phyloP scores from a whole-genome alignment of 2,329 filamentous ascomycete genomes.

The Colletotrichum theobromicola region DNA sequence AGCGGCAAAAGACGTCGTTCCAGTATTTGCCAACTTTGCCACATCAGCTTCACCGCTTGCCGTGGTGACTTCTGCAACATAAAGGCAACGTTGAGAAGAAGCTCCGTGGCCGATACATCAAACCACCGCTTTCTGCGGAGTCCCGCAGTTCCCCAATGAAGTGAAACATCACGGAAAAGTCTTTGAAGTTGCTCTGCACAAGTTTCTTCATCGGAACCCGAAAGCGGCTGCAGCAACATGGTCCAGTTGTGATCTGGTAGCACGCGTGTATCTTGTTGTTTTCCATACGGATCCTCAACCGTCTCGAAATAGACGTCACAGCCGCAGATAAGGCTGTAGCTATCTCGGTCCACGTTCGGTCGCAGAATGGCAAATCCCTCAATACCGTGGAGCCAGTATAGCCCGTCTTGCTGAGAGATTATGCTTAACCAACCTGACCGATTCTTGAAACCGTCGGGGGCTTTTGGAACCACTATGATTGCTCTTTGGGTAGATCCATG shows the following conservation, averaged over 20 bases:
- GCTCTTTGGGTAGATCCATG: neutral
- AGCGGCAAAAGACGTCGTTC: neutral
- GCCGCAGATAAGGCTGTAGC: neutral
- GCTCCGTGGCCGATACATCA: too few species aligned
- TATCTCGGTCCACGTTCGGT: neutral
- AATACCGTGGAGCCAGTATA: neutral
- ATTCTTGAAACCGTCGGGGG: neutral
- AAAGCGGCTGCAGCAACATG: neutral
- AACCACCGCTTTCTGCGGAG: too few species aligned
- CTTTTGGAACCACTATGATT: neutral
- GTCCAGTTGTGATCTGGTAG: neutral
- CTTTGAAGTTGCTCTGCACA: neutral
- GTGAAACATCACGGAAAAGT: neutral
- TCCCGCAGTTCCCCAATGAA: too few species aligned
- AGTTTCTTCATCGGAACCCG: neutral
- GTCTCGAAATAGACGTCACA: neutral
- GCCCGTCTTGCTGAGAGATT: neutral
- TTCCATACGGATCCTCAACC: neutral
- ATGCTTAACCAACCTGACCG: neutral
- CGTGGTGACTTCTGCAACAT: neutral
- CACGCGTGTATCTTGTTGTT: neutral
- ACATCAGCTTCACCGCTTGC: neutral
- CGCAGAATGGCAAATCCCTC: neutral
- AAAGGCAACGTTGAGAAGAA: neutral
- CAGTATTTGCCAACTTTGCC: neutral